phyloP scores from a whole-genome alignment of 768 basidiomycete species.

The Kwoniella dejecticola region DNA sequence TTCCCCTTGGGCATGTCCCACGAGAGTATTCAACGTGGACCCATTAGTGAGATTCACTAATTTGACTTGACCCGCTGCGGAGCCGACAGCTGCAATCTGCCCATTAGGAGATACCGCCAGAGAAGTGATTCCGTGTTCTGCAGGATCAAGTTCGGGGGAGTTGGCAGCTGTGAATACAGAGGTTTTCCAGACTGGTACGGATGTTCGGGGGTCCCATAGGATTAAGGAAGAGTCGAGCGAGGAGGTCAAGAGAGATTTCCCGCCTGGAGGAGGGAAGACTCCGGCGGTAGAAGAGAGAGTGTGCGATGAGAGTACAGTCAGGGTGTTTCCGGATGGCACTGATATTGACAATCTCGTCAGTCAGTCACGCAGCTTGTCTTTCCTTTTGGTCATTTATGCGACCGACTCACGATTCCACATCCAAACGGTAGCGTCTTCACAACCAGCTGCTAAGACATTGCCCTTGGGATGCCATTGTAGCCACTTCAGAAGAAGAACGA shows the following conservation, averaged over 20 bases:
- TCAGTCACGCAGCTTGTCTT: background rate
- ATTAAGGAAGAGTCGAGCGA: slow-evolving; percentile 79
- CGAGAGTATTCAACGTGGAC: slow-evolving; percentile 73
- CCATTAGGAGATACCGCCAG: slow-evolving; percentile 81
- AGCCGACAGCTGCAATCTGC: slow-evolving; percentile 88
- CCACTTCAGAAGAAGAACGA: slow-evolving; percentile 63
- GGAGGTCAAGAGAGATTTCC: slow-evolving; percentile 85
- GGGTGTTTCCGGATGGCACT: slow-evolving; percentile 93
- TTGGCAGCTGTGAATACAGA: slow-evolving; percentile 40
- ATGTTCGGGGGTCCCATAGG: slow-evolving; percentile 85
- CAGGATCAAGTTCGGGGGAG: slow-evolving; percentile 60
- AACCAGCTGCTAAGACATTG: slow-evolving; percentile 80
- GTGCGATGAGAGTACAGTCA: slow-evolving; percentile 95
- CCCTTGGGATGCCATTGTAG: slow-evolving; percentile 96
- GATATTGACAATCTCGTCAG: slow-evolving; percentile 12
- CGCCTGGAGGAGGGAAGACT: slow-evolving; percentile 81
- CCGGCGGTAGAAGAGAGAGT: slow-evolving; percentile 80
- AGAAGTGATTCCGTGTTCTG: slow-evolving; percentile 78
- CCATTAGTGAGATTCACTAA: slow-evolving; percentile 86
- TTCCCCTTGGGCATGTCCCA: slow-evolving; percentile 81
- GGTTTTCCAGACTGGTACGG: slow-evolving; percentile 72
- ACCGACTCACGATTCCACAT: slow-evolving; percentile 82
- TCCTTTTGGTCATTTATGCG: too few relatives aligned
- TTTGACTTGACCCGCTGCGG: slow-evolving; percentile 78
- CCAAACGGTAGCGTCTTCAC: slow-evolving; percentile 92